Conservation (phyloP, 257 asterid genomes). For the Solanum verrucosum region DNA sequence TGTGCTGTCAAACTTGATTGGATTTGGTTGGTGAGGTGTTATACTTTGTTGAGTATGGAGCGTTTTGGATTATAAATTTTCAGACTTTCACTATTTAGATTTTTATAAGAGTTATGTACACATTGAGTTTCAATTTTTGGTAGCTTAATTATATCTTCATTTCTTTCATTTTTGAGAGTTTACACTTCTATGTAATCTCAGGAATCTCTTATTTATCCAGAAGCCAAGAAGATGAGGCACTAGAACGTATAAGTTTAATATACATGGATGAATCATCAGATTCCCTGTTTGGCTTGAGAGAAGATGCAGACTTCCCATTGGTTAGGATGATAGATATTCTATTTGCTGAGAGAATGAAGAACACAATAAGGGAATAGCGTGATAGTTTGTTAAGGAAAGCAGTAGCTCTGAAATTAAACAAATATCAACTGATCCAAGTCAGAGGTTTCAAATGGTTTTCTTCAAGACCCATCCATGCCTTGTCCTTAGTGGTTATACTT, state of each 20-base stretch:
- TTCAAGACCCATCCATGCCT: constrained; percentile 82
- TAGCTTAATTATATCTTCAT: background rate
- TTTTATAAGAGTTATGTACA: background rate
- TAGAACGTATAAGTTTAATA: constrained; percentile 30
- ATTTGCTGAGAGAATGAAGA: constrained; percentile 74
- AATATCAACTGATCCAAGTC: constrained; percentile 22
- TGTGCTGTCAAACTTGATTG: background rate
- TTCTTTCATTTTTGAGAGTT: constrained; percentile 37
- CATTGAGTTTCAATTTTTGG: background rate
- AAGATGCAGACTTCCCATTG: constrained; percentile 26
- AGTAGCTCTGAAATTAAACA: constrained; percentile 27
- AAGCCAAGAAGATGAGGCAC: constrained; percentile 80
- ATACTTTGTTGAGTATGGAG: no score
- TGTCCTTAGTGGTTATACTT: constrained; percentile 13
- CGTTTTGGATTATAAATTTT: no score
- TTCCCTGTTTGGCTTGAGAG: constrained; percentile 19
- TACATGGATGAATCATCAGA: constrained; percentile 34
- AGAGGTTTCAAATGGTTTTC: constrained; percentile 58
- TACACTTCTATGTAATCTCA: constrained; percentile 57
- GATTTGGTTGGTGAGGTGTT: background rate
- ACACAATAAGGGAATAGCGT: constrained; percentile 53
- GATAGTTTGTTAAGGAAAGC: constrained; percentile 37
- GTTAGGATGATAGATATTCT: constrained; percentile 68
- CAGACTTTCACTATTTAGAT: background rate
- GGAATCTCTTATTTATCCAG: constrained; percentile 99